phyloP scores from a whole-genome alignment of 768 basidiomycete species.

The Podaxis sp. region DNA sequence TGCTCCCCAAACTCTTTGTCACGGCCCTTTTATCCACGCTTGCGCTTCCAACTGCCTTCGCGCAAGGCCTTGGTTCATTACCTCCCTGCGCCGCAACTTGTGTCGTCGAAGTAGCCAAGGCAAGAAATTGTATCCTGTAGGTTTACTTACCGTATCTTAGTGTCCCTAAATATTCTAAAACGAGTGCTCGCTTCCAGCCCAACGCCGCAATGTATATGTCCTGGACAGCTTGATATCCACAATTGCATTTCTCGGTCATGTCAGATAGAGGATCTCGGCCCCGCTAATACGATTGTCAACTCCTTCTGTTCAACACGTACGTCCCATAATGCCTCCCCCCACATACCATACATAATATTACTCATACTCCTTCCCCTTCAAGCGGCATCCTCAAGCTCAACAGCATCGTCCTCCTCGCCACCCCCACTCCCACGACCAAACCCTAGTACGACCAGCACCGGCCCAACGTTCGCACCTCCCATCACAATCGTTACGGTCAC shows the following conservation, averaged over 20 bases:
- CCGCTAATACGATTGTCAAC: neutral
- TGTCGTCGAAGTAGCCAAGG: neutral
- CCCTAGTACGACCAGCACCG: neutral
- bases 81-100: neutral
- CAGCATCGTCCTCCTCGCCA: neutral
- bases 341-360: neutral
- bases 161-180: neutral
- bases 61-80: neutral
- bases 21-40: neutral
- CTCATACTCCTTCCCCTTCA: neutral
- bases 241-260: neutral
- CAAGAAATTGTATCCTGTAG: neutral
- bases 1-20: neutral
- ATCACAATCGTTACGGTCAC: neutral
- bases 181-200: neutral
- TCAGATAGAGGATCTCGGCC: neutral
- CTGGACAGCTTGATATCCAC: neutral
- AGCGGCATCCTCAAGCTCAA: neutral
- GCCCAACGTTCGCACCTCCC: neutral
- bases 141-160: neutral
- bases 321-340: neutral
- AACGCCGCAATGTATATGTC: slow-evolving; percentile 3
- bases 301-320: neutral
- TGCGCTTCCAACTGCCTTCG: neutral
- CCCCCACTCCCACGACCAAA: neutral